Evolutionary conservation across 257 asterid genomes (phyloP).

Genomic region (Sherardia arvensis): DNA sequence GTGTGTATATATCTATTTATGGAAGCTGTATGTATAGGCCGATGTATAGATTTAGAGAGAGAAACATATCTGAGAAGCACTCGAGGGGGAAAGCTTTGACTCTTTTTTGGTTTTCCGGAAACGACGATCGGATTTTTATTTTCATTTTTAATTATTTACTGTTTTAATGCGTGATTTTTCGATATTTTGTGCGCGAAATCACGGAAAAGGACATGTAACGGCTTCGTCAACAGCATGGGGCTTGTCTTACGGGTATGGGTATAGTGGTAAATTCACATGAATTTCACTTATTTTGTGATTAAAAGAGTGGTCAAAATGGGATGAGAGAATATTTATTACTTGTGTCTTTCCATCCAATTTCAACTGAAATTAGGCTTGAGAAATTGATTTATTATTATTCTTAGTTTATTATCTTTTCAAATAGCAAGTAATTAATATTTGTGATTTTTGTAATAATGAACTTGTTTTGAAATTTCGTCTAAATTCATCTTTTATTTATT

Average conservation of each 20-base stretch:
- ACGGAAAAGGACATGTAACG: neutral
- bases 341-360: neutral
- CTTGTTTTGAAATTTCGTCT: neutral
- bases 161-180: neutral
- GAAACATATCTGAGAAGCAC: slow-evolving; percentile 13
- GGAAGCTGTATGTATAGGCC: slow-evolving; percentile 19
- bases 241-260: neutral
- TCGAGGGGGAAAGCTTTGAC: slow-evolving; percentile 19
- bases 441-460: too few relatives aligned
- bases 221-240: neutral
- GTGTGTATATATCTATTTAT: slow-evolving; percentile 23
- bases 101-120: slow-evolving; percentile 16
- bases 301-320: neutral
- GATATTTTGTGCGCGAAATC: neutral
- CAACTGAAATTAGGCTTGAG: too few relatives aligned
- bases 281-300: neutral
- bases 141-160: neutral
- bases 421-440: too few relatives aligned
- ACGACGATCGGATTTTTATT: slow-evolving; percentile 10
- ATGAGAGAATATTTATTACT: neutral
- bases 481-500: neutral
- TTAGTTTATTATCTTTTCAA: too few relatives aligned
- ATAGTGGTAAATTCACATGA: neutral
- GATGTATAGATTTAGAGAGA: slow-evolving; percentile 47
- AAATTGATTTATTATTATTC: too few relatives aligned